These are phyloP conservation scores for Cyclaneusma minus DNA, from an alignment of 2,329 filamentous ascomycete species.

Conservation along the genomic window DNA sequence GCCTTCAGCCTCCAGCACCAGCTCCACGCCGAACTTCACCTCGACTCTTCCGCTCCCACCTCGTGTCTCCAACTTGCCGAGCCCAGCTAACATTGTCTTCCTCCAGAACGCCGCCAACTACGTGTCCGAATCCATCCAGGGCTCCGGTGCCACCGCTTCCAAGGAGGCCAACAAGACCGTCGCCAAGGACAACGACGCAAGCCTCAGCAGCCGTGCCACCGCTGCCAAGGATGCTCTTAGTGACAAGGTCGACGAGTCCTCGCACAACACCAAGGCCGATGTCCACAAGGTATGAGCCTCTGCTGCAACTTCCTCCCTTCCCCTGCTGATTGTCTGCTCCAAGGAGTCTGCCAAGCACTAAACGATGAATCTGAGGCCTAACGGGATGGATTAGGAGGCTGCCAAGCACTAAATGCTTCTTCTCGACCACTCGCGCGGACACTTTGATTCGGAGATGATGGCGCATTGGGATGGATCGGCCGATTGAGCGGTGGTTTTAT, in stretches of 20 bases:
- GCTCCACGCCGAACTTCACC: slow-evolving; percentile 3
- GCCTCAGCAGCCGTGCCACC: slow-evolving; percentile 26
- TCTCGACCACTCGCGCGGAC: too few relatives aligned
- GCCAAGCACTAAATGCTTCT: slow-evolving; percentile 17
- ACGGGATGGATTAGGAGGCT: slow-evolving; percentile 12
- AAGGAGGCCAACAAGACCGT: slow-evolving; percentile 43
- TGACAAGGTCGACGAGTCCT: slow-evolving; percentile 36
- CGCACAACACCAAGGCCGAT: slow-evolving; percentile 31
- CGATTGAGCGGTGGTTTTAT: too few relatives aligned
- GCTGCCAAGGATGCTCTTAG: slow-evolving; percentile 33
- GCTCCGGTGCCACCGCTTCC: slow-evolving; percentile 28
- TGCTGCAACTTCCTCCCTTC: not conserved
- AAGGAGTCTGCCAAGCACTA: slow-evolving; percentile 4
- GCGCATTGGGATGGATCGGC: too few relatives aligned
- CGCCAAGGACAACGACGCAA: slow-evolving; percentile 33
- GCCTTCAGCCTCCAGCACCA: not conserved
- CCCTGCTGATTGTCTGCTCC: slow-evolving; percentile 1
- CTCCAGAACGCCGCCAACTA: slow-evolving; percentile 36
- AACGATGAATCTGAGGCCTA: not conserved
- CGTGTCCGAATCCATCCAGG: slow-evolving; percentile 37
- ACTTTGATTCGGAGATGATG: too few relatives aligned
- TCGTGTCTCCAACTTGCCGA: slow-evolving; percentile 1
- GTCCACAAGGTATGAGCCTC: slow-evolving; percentile 25
- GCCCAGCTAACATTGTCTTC: slow-evolving; percentile 2
- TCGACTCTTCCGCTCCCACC: not conserved